These are phyloP conservation scores for Gillenia trifoliata DNA, from an alignment of 306 rosid genomes.

Conservation along the genomic window DNA sequence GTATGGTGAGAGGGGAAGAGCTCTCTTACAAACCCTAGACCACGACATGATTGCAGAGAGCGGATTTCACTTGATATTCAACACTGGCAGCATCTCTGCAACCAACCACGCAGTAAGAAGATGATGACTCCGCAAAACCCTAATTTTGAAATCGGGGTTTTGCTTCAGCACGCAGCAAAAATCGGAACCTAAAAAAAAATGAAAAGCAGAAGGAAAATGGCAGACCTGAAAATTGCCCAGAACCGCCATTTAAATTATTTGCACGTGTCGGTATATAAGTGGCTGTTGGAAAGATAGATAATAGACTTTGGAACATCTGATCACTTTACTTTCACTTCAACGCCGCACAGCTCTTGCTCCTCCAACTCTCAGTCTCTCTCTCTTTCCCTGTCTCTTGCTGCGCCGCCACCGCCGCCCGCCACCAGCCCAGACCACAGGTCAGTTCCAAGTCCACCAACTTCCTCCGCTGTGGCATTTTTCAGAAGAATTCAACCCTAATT, in stretches of 20 bases:
- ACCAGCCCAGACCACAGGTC: not conserved
- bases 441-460: not conserved
- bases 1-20: constrained; percentile 24
- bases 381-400: not conserved
- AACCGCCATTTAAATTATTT: too few relatives aligned
- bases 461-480: not conserved
- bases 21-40: constrained; percentile 45
- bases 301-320: too few relatives aligned
- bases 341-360: not conserved
- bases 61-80: not conserved
- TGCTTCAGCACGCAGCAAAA: not conserved
- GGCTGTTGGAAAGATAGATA: not conserved
- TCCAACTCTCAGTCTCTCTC: not conserved
- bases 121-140: not conserved
- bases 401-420: not conserved
- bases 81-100: not conserved
- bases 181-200: not conserved
- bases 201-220: too few relatives aligned
- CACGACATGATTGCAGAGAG: constrained; percentile 42
- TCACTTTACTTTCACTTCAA: not conserved
- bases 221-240: too few relatives aligned
- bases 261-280: not conserved
- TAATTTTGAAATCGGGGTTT: not conserved
- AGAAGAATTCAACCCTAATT: not conserved
- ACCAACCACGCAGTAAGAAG: not conserved